Conservation (phyloP, 2,329 filamentous ascomycete species). For the Chalara sp. region DNA sequence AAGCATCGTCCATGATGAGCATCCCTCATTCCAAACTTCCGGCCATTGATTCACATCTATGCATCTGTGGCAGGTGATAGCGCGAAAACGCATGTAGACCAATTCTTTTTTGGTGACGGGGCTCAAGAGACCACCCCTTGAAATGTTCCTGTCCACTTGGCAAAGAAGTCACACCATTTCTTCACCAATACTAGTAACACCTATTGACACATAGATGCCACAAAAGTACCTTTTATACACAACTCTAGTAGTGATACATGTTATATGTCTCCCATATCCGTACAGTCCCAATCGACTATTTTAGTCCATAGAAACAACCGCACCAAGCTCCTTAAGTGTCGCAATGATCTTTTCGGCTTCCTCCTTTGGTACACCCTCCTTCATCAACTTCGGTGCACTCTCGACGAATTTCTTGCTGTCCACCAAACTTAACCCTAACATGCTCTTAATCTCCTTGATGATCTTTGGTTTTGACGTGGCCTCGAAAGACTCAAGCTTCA, state of each 20-base stretch:
- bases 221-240: conserved; percentile 28
- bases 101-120: too few relatives aligned
- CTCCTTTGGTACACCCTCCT: conserved; percentile 98
- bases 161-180: too few relatives aligned
- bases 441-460: conserved; percentile 98
- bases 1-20: too few relatives aligned
- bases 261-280: conserved; percentile 8
- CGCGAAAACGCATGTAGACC: too few relatives aligned
- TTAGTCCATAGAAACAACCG: conserved; percentile 88
- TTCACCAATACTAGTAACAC: too few relatives aligned
- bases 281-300: conserved; percentile 39
- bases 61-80: too few relatives aligned
- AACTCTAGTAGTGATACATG: conserved; percentile 27
- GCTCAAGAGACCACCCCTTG: too few relatives aligned
- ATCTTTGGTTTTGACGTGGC: conserved; percentile 90
- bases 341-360: conserved; percentile 98
- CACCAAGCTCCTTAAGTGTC: conserved; percentile 87
- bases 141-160: too few relatives aligned
- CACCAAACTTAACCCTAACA: conserved; percentile 91
- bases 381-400: conserved; percentile 95
- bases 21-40: too few relatives aligned
- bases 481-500: conserved; percentile 91
- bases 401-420: conserved; percentile 99
- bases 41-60: too few relatives aligned
- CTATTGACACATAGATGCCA: too few relatives aligned